Evolutionary conservation across 345 rosid species (phyloP), one percentile per base, ranked within the genome.

Genomic region (Ricinus communis): DNA sequence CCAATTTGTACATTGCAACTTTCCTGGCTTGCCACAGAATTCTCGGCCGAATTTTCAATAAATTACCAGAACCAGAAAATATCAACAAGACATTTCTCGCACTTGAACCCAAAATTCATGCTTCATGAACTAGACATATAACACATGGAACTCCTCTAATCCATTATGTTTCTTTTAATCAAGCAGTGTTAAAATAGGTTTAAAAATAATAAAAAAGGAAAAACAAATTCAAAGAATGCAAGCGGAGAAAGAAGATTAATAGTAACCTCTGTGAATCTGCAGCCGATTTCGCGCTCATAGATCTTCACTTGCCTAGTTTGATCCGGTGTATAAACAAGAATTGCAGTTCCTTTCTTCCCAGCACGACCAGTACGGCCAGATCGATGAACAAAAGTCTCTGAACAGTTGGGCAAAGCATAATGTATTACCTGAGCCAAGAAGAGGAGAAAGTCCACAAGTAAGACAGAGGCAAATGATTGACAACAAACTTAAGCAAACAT

Each of bases 311-410:
- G 81, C 82, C 93, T 86, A 21, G 79, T n/a, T 66, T 96, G 94
- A 8, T 89, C 90, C 51, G 58, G 80, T n/a, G 91, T 75, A 77
- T 93, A 86, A 65, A 96, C 83, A 40, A 96, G 88, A 74, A 96
- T 89, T 4, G 94, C 91, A 82, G 77, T 87, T 76, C 99, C 99
- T 81, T 89, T 93, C 90, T 93, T 96, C 31, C 99, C 98, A 63
- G 99, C 99, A 72, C 99, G 97, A n/a, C 98, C 98, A 60, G 99
- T 96, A 73, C 98, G 83, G 27, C 99, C 99, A 62, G 99, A 89
- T 49, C 99, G 93, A 71, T 96, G 99, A 76, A 96, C 98, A 79
- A 96, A 96, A 25, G 89, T 91, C 86, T 96, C 99, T 19, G 97
- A 80, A 22, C 73, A 55, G 83, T 88, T 96, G 8, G 99, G 98